phyloP scores from a whole-genome alignment of 2,329 filamentous ascomycete species.

The Aspergillus intermedius region DNA sequence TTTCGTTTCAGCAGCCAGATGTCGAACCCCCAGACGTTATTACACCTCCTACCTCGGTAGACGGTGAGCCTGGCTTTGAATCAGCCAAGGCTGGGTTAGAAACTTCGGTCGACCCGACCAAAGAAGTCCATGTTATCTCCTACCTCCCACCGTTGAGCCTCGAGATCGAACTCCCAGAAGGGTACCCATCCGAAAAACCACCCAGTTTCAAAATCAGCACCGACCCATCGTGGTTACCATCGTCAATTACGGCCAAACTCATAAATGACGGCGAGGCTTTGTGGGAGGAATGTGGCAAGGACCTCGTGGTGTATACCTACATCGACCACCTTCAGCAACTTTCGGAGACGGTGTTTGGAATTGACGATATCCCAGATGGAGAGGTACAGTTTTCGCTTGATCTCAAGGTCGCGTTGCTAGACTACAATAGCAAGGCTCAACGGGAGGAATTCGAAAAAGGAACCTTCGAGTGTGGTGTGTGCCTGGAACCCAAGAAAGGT shows the following conservation, averaged over 20 bases:
- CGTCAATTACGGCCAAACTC: conserved; percentile 39
- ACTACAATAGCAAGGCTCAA: conserved; percentile 70
- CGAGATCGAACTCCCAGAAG: conserved; percentile 46
- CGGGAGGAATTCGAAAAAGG: conserved; percentile 70
- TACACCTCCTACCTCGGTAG: conserved; percentile 38
- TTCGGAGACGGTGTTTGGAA: conserved; percentile 49
- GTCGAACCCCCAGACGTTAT: conserved; percentile 26
- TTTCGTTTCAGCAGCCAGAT: conserved; percentile 37
- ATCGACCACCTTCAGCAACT: conserved; percentile 56
- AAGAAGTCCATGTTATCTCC: conserved; percentile 43
- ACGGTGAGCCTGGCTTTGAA: conserved; percentile 16
- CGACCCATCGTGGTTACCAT: conserved; percentile 48
- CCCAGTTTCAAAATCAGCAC: conserved; percentile 47
- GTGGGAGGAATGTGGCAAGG: conserved; percentile 56
- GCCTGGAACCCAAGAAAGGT: conserved; percentile 88
- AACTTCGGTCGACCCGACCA: conserved; percentile 12
- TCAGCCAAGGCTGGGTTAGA: conserved; percentile 19
- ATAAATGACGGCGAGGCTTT: conserved; percentile 42
- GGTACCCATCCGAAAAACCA: conserved; percentile 50
- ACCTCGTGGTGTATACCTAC: conserved; percentile 53
- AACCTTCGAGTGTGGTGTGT: conserved; percentile 83
- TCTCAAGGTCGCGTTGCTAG: conserved; percentile 63
- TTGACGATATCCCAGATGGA: conserved; percentile 34
- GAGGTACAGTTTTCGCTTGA: conserved; percentile 44
- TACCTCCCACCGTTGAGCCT: conserved; percentile 53